Percentiles rank a stretch among this genome's conserved stretches.
Conservation (phyloP, 805 yeast genomes). For the Limtongozyma cylindracea region DNA sequence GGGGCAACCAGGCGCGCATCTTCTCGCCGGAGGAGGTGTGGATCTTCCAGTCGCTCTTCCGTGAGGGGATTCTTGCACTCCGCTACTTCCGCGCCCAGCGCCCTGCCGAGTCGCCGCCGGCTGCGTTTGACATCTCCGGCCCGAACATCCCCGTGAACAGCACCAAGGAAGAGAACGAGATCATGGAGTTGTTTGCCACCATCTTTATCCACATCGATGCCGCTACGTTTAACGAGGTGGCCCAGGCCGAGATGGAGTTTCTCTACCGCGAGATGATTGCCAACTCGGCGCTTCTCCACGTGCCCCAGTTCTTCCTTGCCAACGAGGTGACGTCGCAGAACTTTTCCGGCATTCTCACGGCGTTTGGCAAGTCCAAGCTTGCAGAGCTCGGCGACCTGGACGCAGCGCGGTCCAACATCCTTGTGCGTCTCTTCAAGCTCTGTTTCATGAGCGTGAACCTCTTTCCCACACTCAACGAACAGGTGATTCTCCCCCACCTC, state of each 20-base stretch:
- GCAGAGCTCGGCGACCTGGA: slow-evolving; percentile 65
- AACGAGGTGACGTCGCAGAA: slow-evolving; percentile 88
- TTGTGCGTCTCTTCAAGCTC: slow-evolving; percentile 69
- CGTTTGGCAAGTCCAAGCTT: slow-evolving; percentile 49
- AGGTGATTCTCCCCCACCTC: slow-evolving; percentile 71
- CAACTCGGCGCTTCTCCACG: slow-evolving; percentile 68
- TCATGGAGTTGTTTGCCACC: slow-evolving; percentile 88
- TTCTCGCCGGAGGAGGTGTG: slow-evolving; percentile 63
- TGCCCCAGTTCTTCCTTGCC: slow-evolving; percentile 85
- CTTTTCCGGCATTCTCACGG: slow-evolving; percentile 62
- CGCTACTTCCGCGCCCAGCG: slow-evolving; percentile 40
- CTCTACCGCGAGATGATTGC: slow-evolving; percentile 57
- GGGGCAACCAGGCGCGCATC: slow-evolving; percentile 78
- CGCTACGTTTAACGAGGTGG: slow-evolving; percentile 83
- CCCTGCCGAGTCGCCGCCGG: slow-evolving; percentile 14
- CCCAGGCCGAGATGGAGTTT: slow-evolving; percentile 54
- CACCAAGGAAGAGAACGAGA: slow-evolving; percentile 79
- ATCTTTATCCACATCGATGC: slow-evolving; percentile 87
- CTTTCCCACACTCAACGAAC: slow-evolving; percentile 71
- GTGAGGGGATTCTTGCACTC: slow-evolving; percentile 67
- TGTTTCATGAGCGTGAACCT: slow-evolving; percentile 91
- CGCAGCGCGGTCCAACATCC: slow-evolving; percentile 48
- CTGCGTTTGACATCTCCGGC: slow-evolving; percentile 35
- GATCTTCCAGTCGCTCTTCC: slow-evolving; percentile 50
- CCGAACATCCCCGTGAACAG: slow-evolving; percentile 71